Conservation (phyloP, 345 rosid species). For the Acer negundo region DNA sequence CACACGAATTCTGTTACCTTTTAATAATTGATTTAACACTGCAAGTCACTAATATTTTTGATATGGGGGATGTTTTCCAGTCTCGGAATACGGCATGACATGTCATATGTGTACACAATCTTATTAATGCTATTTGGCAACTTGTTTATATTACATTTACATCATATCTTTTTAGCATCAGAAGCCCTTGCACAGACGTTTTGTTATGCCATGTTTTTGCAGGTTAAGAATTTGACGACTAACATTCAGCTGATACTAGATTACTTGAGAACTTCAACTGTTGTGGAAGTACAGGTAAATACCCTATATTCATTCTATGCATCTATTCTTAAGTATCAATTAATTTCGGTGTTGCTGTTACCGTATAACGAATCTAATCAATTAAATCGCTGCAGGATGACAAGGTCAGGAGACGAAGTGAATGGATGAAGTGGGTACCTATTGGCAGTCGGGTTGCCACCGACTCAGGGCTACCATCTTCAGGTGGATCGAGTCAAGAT, state of each 20-base stretch:
- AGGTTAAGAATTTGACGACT: conserved; percentile 64
- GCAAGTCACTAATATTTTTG: neutral
- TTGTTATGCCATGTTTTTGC: conserved; percentile 30
- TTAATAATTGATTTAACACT: neutral
- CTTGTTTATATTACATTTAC: neutral
- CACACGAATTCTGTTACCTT: neutral
- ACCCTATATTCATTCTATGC: neutral
- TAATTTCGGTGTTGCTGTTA: neutral
- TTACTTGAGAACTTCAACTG: conserved; percentile 52
- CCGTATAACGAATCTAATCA: neutral
- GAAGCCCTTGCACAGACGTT: conserved; percentile 15
- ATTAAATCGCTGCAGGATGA: conserved; percentile 39
- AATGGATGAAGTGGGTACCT: conserved; percentile 54
- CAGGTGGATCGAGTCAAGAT: conserved; percentile 24
- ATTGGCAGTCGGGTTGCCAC: conserved; percentile 22
- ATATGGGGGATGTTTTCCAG: neutral
- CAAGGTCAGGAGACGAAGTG: conserved; percentile 54
- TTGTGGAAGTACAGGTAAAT: conserved; percentile 75
- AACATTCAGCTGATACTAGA: conserved; percentile 60
- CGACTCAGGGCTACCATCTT: conserved; percentile 28
- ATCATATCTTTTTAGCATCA: neutral
- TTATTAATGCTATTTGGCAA: neutral
- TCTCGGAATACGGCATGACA: neutral
- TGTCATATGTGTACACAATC: neutral
- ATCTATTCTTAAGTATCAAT: too few species aligned